These are phyloP conservation scores for slime mould (Dictyostelium discoideum) DNA, from an alignment of 78 protist species.

Conservation along the genomic window dicty_2.7 NC_007091.3:4496001-4496500, in stretches of 20 bases:
- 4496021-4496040: constrained; percentile 94
- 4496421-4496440: no score
- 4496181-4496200: constrained; percentile 86
- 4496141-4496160: constrained; percentile 90
- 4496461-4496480: not conserved
- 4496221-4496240: constrained; percentile 34
- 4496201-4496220: constrained; percentile 38
- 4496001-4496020: constrained; percentile 97
- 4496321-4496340: constrained; percentile 5
- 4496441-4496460: not conserved
- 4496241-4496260: not conserved
- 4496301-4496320: not conserved
- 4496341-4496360: not conserved
- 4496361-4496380: not conserved
- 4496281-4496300: not conserved
- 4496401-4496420: not conserved
- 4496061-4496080: constrained; percentile 85
- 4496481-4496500: not conserved
- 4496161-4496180: constrained; percentile 88
- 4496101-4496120: constrained; percentile 78
- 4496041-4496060: constrained; percentile 87
- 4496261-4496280: not conserved
- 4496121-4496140: constrained; percentile 97
- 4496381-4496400: not conserved
- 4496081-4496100: constrained; percentile 85